phyloP scores from a whole-genome alignment of 768 basidiomycete species.

The Collybia nuda region DNA sequence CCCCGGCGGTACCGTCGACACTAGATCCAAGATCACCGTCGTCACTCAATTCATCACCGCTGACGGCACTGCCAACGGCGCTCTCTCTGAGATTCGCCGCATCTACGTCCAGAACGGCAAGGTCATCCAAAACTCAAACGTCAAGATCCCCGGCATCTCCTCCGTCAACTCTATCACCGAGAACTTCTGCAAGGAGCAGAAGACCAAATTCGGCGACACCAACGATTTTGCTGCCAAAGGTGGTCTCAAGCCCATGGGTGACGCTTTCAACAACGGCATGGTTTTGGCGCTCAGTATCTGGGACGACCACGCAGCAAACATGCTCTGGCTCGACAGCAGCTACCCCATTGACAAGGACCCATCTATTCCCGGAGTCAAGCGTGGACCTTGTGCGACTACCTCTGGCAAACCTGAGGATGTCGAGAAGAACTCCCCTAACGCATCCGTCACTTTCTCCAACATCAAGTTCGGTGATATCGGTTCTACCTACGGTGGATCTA shows the following conservation, averaged over 20 bases:
- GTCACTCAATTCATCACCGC: slow-evolving; percentile 43
- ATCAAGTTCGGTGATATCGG: slow-evolving; percentile 35
- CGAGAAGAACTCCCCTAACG: slow-evolving; percentile 26
- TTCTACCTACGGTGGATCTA: slow-evolving; percentile 4
- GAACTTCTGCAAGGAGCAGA: slow-evolving; percentile 37
- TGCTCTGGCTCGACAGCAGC: slow-evolving; percentile 24
- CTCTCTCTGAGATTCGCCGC: slow-evolving; percentile 39
- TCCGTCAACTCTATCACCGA: slow-evolving; percentile 36
- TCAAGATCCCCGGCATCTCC: slow-evolving; percentile 29
- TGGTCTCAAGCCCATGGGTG: slow-evolving; percentile 33
- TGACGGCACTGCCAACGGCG: slow-evolving; percentile 34
- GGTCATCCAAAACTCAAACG: slow-evolving; percentile 35
- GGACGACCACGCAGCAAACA: slow-evolving; percentile 34
- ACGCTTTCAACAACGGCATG: slow-evolving; percentile 37
- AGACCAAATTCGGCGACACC: slow-evolving; percentile 42
- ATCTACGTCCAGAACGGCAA: slow-evolving; percentile 39
- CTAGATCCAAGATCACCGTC: slow-evolving; percentile 36
- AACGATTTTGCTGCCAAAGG: slow-evolving; percentile 40
- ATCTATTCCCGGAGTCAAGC: slow-evolving; percentile 27
- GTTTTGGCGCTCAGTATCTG: slow-evolving; percentile 39
- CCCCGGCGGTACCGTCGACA: slow-evolving; percentile 34
- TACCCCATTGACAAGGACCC: slow-evolving; percentile 22
- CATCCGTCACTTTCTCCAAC: slow-evolving; percentile 38
- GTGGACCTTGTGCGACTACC: slow-evolving; percentile 36
- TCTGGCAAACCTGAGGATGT: slow-evolving; percentile 33